A percentile compares a stretch with the other conserved stretches of the same genome.
Evolutionary conservation across 2,329 filamentous ascomycete genomes (phyloP).

Genomic region (Pyrenochaeta sp.): DNA sequence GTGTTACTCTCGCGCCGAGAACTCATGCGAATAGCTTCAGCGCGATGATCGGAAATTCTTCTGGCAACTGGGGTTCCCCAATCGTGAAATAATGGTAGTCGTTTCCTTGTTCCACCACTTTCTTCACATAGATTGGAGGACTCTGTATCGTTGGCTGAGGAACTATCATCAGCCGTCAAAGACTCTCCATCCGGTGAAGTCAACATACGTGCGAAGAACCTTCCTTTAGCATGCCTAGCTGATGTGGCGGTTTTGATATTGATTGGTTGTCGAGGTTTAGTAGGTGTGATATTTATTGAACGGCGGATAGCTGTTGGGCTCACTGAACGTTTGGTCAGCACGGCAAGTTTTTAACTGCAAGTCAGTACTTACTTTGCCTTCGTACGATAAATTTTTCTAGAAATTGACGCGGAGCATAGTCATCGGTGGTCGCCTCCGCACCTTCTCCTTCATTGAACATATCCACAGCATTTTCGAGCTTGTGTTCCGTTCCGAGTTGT

Average conservation of each 20-base stretch:
- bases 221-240: background rate
- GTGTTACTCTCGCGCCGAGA: background rate
- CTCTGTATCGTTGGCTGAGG: background rate
- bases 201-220: too few species aligned
- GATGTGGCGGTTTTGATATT: background rate
- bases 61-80: background rate
- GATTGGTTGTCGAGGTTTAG: background rate
- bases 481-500: constrained; percentile 1
- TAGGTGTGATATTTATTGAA: constrained; percentile 13
- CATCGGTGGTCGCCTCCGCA: constrained; percentile 4
- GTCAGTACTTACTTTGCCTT: constrained; percentile 3
- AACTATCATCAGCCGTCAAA: background rate
- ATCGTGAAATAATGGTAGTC: background rate
- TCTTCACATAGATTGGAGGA: too few species aligned
- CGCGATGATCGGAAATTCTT: background rate
- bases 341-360: background rate
- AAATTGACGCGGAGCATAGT: constrained; percentile 31
- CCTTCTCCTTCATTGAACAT: constrained; percentile 16
- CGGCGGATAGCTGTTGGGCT: constrained; percentile 9
- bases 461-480: constrained; percentile 12
- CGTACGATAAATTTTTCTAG: constrained; percentile 18
- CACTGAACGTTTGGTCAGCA: background rate
- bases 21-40: background rate
- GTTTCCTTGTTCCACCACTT: background rate
- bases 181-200: background rate